Conservation (phyloP, 2,329 filamentous ascomycete genomes). For the Diaporthe vexans region DNA sequence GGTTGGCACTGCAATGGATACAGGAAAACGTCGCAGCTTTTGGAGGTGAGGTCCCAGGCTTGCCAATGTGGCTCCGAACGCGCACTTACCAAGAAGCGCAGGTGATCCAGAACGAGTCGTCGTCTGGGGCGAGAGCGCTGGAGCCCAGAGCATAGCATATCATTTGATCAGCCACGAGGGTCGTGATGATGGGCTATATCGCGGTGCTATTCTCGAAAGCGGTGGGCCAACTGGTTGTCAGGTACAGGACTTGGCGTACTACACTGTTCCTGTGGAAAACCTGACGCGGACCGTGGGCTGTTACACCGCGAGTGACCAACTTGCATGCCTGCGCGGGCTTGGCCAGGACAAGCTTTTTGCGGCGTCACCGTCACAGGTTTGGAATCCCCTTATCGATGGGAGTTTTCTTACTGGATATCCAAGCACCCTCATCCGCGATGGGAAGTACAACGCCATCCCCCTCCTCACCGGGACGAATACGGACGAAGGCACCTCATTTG, state of each 20-base stretch:
- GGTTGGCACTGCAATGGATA: slow-evolving; percentile 64
- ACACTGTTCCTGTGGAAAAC: slow-evolving; percentile 51
- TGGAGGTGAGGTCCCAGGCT: slow-evolving; percentile 55
- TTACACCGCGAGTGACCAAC: slow-evolving; percentile 49
- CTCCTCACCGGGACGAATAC: slow-evolving; percentile 63
- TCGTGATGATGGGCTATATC: slow-evolving; percentile 68
- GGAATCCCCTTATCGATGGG: slow-evolving; percentile 62
- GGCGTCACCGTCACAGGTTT: slow-evolving; percentile 54
- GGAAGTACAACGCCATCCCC: slow-evolving; percentile 59
- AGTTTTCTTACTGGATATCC: slow-evolving; percentile 63
- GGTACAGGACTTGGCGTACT: slow-evolving; percentile 52
- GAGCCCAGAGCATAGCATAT: slow-evolving; percentile 56
- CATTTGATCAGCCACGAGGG: slow-evolving; percentile 70
- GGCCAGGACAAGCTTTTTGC: slow-evolving; percentile 51
- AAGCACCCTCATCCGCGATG: slow-evolving; percentile 58
- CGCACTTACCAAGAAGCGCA: neutral
- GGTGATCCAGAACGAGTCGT: slow-evolving; percentile 55
- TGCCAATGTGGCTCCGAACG: neutral
- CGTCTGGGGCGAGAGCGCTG: slow-evolving; percentile 63
- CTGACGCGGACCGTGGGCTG: slow-evolving; percentile 54
- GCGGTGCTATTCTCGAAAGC: slow-evolving; percentile 67
- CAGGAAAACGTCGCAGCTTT: slow-evolving; percentile 68
- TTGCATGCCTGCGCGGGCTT: slow-evolving; percentile 54
- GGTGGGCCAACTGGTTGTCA: slow-evolving; percentile 52
- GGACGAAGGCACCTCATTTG: slow-evolving; percentile 62